These are phyloP conservation scores for Scedosporium aurantiacum DNA, from an alignment of 2,329 filamentous ascomycete genomes.

Conservation along the genomic window DNA sequence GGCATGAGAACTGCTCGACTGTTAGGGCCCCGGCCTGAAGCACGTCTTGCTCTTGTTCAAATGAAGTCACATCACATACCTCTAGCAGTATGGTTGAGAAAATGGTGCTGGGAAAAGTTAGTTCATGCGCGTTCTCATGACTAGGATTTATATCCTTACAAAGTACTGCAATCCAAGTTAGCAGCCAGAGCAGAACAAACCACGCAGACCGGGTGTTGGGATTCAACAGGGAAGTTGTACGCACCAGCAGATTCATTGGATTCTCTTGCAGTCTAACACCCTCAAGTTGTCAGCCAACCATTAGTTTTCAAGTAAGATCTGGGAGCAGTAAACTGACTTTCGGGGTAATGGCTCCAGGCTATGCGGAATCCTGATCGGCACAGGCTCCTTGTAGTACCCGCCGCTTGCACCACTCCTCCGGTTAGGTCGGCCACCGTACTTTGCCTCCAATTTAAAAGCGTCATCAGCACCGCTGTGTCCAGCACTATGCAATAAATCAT, in stretches of 20 bases:
- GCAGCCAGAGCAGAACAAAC: not conserved
- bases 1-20: slow-evolving; percentile 31
- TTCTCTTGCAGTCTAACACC: slow-evolving; percentile 46
- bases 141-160: slow-evolving; percentile 19
- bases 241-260: slow-evolving; percentile 63
- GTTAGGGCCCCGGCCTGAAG: slow-evolving; percentile 28
- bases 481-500: slow-evolving; percentile 8
- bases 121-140: not conserved
- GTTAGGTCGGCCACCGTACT: slow-evolving; percentile 33
- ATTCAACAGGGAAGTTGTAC: slow-evolving; percentile 10
- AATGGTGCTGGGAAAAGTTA: slow-evolving; percentile 32
- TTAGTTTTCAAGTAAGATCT: slow-evolving; percentile 33
- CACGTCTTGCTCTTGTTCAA: not conserved
- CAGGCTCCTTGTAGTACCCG: slow-evolving; percentile 60
- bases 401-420: slow-evolving; percentile 1
- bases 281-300: not conserved
- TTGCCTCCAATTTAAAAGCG: slow-evolving; percentile 29
- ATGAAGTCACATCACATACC: slow-evolving; percentile 29
- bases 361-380: slow-evolving; percentile 45
- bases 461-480: slow-evolving; percentile 15
- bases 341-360: slow-evolving; percentile 36
- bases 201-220: too few relatives aligned
- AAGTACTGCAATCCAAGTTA: slow-evolving; percentile 31
- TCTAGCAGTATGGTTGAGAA: slow-evolving; percentile 70
- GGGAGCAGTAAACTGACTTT: slow-evolving; percentile 20